Conservation (phyloP, 805 yeast genomes). For the Schizosaccharomyces pombe region DNA sequence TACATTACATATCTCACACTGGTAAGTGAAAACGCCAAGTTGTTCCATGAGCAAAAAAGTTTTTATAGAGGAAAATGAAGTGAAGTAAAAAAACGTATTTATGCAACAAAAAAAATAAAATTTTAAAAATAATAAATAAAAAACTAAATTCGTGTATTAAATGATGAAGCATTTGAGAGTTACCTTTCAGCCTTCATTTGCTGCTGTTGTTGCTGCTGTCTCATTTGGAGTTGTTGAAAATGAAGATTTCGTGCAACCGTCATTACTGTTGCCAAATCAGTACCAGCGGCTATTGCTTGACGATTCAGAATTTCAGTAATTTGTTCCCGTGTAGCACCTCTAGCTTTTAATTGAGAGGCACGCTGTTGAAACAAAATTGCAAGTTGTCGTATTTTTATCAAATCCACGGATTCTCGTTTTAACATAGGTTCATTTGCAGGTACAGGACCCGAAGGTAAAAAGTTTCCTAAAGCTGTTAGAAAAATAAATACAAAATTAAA, state of each 20-base stretch:
- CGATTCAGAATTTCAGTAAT: not conserved
- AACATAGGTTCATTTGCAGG: not conserved
- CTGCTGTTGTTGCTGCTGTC: constrained; percentile 2
- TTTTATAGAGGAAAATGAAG: too few species aligned
- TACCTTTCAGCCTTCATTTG: not conserved
- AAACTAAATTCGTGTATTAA: not conserved
- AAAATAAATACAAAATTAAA: too few species aligned
- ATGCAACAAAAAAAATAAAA: too few species aligned
- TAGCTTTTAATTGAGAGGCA: constrained; percentile 1
- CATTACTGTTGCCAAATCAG: not conserved
- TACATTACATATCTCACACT: too few species aligned
- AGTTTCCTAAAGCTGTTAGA: not conserved
- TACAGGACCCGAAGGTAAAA: not conserved
- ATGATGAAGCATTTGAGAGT: too few species aligned
- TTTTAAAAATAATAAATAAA: too few species aligned
- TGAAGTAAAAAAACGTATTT: too few species aligned
- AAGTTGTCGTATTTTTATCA: not conserved
- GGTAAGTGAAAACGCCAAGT: too few species aligned
- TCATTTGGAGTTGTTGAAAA: not conserved
- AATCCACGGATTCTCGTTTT: not conserved
- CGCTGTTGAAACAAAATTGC: not conserved
- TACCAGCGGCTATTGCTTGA: not conserved
- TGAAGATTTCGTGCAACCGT: not conserved
- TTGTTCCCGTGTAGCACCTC: not conserved
- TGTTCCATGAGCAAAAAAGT: too few species aligned